phyloP scores from a whole-genome alignment of 2,329 filamentous ascomycete species.

The Aspergillus sp. region DNA sequence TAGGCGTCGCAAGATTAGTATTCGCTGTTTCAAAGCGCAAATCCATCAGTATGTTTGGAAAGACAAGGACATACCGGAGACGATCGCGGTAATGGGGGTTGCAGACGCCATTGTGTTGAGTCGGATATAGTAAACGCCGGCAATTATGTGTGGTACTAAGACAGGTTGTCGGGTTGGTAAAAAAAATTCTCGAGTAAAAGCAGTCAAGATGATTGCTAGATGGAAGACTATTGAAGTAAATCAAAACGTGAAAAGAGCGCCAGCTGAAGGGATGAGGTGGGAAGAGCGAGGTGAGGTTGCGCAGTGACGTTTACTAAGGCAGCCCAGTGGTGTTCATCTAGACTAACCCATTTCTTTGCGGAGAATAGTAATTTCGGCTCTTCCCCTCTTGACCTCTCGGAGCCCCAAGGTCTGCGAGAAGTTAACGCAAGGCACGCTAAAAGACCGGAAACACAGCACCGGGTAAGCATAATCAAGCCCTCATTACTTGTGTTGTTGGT shows the following conservation, averaged over 20 bases:
- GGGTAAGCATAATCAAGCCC: slow-evolving; percentile 18
- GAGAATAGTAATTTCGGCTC: slow-evolving; percentile 29
- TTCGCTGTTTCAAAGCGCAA: neutral
- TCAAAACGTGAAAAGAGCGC: slow-evolving; percentile 11
- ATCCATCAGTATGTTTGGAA: neutral
- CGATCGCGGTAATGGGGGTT: slow-evolving; percentile 20
- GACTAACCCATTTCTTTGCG: slow-evolving; percentile 31
- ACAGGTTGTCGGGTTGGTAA: neutral
- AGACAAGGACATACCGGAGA: slow-evolving; percentile 29
- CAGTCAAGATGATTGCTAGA: slow-evolving; percentile 19
- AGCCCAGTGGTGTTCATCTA: slow-evolving; percentile 15
- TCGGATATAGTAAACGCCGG: slow-evolving; percentile 23
- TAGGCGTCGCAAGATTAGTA: slow-evolving; percentile 26
- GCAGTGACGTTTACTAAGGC: slow-evolving; percentile 41
- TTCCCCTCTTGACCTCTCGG: slow-evolving; percentile 10
- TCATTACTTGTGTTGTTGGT: slow-evolving; percentile 8
- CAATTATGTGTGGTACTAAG: slow-evolving; percentile 2
- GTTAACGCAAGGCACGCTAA: slow-evolving; percentile 8
- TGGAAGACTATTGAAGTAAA: slow-evolving; percentile 14
- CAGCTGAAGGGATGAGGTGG: slow-evolving; percentile 23
- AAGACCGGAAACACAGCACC: slow-evolving; percentile 19
- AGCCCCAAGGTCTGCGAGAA: neutral
- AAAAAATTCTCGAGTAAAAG: slow-evolving; percentile 23
- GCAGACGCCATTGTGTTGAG: slow-evolving; percentile 32
- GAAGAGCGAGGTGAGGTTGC: slow-evolving; percentile 35